Evolutionary conservation across 2,329 filamentous ascomycete species (phyloP), one percentile per base, ranked within the genome.

Genomic region (Plectosphaerella cucumerina): DNA sequence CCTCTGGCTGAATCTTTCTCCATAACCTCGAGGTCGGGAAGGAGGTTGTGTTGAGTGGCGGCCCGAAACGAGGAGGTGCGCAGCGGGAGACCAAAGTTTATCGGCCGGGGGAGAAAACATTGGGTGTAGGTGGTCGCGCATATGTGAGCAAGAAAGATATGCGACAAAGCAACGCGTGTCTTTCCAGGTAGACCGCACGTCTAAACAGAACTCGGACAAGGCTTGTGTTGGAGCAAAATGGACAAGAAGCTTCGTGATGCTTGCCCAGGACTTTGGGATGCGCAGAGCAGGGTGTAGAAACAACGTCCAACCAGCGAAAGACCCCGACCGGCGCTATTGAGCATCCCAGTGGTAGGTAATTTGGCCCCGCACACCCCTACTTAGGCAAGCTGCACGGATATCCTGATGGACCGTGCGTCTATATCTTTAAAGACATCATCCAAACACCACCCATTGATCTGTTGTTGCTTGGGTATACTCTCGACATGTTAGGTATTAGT

Each of bases 101-200:
- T 22, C 46, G 31, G 48, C 44, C 18, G 46, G 44, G 50, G n/a
- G 52, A 48, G 49, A 47, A 53, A 56, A 56, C 54, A 56, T 56
- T 56, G 50, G 54, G 52, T 39, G 26, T 43, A 35, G 46, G n/a
- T 47, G 44, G 44, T 50, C 17, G 31, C 44, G 46, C 14, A 41
- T 47, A 50, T 37, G 35, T 10, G 18, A 35, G 17, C 37, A 47
- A 10, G 50, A 49, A 37, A 48, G 50, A 48, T 31, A 56, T 54
- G 54, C 52, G 50, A 47, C 50, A 56, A 56, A 51, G 37, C 46
- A 39, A 34, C 37, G 52, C 34, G 26, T 3, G 26, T 31, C 26
- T 31, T 31, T 31, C n/a, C n/a, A n/a, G 26, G 12, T 31, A 31
- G 39, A 18, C 39, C 18, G 39, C 17, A 17, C n/a, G 39, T 9